Conservation (phyloP, 164 flowering plant genomes). For the Dillenia turbinata region DNA sequence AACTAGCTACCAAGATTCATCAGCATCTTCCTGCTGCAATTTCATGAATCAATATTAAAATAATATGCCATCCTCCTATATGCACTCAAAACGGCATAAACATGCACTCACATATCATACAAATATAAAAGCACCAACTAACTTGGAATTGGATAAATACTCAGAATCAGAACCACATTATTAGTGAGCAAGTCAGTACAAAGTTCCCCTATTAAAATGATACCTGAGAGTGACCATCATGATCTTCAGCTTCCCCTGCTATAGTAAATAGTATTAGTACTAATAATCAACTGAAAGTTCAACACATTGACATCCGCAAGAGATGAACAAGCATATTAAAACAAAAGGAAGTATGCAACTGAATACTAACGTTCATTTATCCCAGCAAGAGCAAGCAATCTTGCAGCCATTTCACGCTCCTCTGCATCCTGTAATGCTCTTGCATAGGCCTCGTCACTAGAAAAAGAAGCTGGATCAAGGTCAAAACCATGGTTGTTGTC, state of each 20-base stretch:
- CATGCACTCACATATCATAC: no score
- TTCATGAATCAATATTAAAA: no score
- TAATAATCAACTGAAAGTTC: conserved; percentile 3
- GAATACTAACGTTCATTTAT: conserved; percentile 42
- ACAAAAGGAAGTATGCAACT: background rate
- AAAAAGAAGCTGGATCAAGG: conserved; percentile 46
- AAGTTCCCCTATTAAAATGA: background rate
- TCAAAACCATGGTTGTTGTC: conserved; percentile 26
- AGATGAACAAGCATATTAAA: background rate
- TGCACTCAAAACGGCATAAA: no score
- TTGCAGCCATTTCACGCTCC: conserved; percentile 60
- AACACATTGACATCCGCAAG: background rate
- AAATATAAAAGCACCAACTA: background rate
- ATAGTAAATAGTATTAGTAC: background rate
- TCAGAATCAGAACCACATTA: background rate
- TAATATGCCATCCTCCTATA: no score
- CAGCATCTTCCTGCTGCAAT: no score
- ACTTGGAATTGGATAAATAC: background rate
- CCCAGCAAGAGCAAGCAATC: conserved; percentile 48
- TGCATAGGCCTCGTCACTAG: conserved; percentile 85
- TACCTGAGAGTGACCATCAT: conserved; percentile 45
- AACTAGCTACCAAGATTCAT: no score
- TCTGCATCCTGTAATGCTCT: conserved; percentile 74
- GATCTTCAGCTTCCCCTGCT: conserved; percentile 30
- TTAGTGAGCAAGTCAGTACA: background rate